phyloP scores from a whole-genome alignment of 2,329 filamentous ascomycete genomes.

The Thelonectria olida region DNA sequence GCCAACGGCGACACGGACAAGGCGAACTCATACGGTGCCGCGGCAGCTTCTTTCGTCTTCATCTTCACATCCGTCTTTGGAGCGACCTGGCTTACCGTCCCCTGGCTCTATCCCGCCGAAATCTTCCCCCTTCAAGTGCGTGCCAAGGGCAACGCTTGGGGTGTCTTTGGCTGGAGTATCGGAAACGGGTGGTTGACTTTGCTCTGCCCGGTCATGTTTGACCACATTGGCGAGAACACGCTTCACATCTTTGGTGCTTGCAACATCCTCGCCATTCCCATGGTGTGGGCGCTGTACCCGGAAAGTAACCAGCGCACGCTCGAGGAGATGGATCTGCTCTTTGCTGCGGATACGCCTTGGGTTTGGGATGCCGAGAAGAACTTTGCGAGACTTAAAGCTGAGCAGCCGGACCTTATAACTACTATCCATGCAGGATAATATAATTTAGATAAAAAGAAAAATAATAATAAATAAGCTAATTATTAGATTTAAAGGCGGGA shows the following conservation, averaged over 20 bases:
- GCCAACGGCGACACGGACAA: slow-evolving; percentile 22
- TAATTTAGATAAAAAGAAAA: no score
- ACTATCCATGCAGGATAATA: neutral
- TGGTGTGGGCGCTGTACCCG: slow-evolving; percentile 79
- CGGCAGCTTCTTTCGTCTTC: slow-evolving; percentile 77
- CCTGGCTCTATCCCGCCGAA: slow-evolving; percentile 74
- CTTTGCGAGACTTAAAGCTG: slow-evolving; percentile 53
- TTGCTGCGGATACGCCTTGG: slow-evolving; percentile 73
- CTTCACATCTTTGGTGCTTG: slow-evolving; percentile 77
- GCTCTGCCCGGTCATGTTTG: slow-evolving; percentile 69
- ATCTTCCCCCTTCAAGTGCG: slow-evolving; percentile 78
- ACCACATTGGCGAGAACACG: slow-evolving; percentile 73
- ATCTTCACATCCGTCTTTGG: slow-evolving; percentile 55
- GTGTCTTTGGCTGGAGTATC: slow-evolving; percentile 79
- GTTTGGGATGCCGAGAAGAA: slow-evolving; percentile 76
- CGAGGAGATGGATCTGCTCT: slow-evolving; percentile 79
- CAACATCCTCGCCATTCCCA: slow-evolving; percentile 72
- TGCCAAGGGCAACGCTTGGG: slow-evolving; percentile 79
- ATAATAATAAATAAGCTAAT: no score
- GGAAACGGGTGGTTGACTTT: slow-evolving; percentile 73
- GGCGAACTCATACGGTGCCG: slow-evolving; percentile 64
- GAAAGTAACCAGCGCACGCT: slow-evolving; percentile 79
- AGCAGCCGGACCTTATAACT: slow-evolving; percentile 2
- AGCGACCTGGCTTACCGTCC: slow-evolving; percentile 61
- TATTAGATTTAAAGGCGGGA: no score